These are phyloP conservation scores for Porodaedalea pini DNA, from an alignment of 1,284 basidiomycete genomes.

Conservation along the genomic window DNA sequence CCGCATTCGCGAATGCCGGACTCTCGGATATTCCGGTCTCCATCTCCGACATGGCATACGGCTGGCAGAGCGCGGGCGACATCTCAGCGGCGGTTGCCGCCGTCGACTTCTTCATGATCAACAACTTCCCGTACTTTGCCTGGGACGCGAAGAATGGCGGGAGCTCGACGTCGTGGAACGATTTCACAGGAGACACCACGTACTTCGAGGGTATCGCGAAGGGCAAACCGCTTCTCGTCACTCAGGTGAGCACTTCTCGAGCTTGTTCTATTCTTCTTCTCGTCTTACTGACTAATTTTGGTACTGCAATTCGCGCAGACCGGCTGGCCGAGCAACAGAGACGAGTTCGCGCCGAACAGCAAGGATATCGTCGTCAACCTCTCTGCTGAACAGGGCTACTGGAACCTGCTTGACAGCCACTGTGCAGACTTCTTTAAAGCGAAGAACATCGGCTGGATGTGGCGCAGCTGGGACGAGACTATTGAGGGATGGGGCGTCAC, in stretches of 20 bases:
- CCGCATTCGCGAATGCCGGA: conserved; percentile 10
- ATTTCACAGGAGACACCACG: conserved; percentile 11
- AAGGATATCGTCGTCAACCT: conserved; percentile 19
- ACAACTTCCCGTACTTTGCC: conserved; percentile 19
- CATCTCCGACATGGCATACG: conserved; percentile 19
- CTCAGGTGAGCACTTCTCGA: conserved; percentile 6
- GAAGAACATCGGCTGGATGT: conserved; percentile 21
- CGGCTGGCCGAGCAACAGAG: conserved; percentile 23
- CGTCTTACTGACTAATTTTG: background rate
- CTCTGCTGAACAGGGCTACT: conserved; percentile 19
- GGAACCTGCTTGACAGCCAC: conserved; percentile 21
- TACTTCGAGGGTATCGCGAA: conserved; percentile 15
- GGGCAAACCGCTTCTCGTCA: conserved; percentile 18
- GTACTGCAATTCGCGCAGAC: conserved; percentile 6
- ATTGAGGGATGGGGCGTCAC: conserved; percentile 13
- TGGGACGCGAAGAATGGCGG: conserved; percentile 13
- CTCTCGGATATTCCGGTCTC: conserved; percentile 17
- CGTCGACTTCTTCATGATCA: conserved; percentile 21
- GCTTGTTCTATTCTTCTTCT: background rate
- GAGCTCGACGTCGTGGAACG: conserved; percentile 9
- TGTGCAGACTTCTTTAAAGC: conserved; percentile 20
- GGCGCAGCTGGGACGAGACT: conserved; percentile 17
- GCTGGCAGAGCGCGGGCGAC: conserved; percentile 15
- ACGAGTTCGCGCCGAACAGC: conserved; percentile 21
- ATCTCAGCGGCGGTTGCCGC: conserved; percentile 4